Evolutionary conservation across 2,329 filamentous ascomycete species (phyloP).

Genomic region (Diaporthe sp.): DNA sequence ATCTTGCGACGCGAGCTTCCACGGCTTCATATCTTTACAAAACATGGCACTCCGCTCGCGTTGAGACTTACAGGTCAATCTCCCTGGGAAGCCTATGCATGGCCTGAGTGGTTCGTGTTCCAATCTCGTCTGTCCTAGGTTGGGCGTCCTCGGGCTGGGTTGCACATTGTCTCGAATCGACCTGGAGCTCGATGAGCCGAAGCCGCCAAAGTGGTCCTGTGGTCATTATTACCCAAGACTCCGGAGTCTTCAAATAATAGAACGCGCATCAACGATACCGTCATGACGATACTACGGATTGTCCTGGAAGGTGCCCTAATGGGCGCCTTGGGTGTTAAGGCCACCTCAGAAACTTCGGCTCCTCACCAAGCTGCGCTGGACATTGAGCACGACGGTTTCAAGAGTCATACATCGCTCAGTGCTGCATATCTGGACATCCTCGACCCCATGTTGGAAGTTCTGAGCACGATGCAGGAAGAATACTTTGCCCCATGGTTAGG

Average conservation of each 20-base stretch:
- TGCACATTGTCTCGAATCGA: slow-evolving; percentile 10
- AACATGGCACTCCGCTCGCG: slow-evolving; percentile 13
- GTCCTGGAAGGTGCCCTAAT: slow-evolving; percentile 12
- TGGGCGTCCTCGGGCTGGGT: neutral
- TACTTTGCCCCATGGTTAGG: slow-evolving; percentile 85
- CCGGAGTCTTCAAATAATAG: neutral
- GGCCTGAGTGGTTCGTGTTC: neutral
- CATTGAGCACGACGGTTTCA: neutral
- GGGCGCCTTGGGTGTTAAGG: slow-evolving; percentile 8
- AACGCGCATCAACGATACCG: neutral
- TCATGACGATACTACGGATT: slow-evolving; percentile 13
- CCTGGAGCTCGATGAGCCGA: slow-evolving; percentile 1
- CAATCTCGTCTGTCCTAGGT: slow-evolving; percentile 6
- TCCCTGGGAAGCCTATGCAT: neutral
- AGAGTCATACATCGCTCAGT: neutral
- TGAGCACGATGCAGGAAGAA: slow-evolving; percentile 76
- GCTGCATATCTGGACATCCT: slow-evolving; percentile 47
- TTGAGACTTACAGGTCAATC: slow-evolving; percentile 2
- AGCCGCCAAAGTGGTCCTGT: neutral
- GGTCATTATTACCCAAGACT: neutral
- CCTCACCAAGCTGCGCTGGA: slow-evolving; percentile 15
- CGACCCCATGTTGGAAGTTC: slow-evolving; percentile 70
- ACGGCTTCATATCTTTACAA: neutral
- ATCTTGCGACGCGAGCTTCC: neutral
- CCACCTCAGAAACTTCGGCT: neutral